Percentiles rank a stretch among this genome's conserved stretches.
Evolutionary conservation across 768 basidiomycete species (phyloP).

Genomic region (Auricularia auricula-judae): DNA sequence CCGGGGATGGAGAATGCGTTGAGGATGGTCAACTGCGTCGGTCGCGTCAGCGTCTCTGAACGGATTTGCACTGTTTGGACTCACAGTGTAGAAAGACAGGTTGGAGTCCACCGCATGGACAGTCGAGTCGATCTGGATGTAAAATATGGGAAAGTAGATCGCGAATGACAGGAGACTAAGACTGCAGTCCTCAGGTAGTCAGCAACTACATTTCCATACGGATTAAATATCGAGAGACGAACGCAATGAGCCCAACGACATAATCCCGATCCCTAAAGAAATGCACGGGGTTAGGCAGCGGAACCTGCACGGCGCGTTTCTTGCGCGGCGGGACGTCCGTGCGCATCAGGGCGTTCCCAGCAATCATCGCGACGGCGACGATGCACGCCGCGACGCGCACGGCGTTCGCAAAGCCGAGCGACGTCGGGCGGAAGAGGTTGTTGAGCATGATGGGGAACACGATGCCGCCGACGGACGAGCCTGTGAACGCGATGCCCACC

Average conservation of each 20-base stretch:
- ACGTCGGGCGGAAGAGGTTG: constrained; percentile 7
- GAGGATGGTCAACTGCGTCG: constrained; percentile 12
- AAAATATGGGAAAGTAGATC: constrained; percentile 18
- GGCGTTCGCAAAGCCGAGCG: constrained; percentile 14
- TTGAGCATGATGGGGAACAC: constrained; percentile 28
- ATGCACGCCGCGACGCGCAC: constrained; percentile 18
- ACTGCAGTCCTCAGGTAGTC: background rate
- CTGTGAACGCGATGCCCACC: constrained; percentile 57
- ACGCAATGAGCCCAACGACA: constrained; percentile 12
- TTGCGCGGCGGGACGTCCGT: constrained; percentile 16
- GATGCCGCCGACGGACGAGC: constrained; percentile 44
- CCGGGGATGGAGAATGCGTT: constrained; percentile 17
- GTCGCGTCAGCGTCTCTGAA: background rate
- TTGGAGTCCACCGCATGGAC: constrained; percentile 9
- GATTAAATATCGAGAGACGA: constrained; percentile 9
- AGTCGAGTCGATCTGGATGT: constrained; percentile 14
- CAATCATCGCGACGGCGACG: constrained; percentile 11
- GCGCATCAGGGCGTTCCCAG: constrained; percentile 16
- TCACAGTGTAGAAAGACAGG: constrained; percentile 15
- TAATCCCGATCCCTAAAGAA: constrained; percentile 3
- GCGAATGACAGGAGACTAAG: constrained; percentile 6
- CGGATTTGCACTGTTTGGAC: background rate
- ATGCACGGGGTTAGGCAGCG: background rate
- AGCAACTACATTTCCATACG: constrained; percentile 12
- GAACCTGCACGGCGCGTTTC: background rate